Evolutionary conservation across 1,284 basidiomycete species (phyloP).

Genomic region (Cryptococcus sp.): DNA sequence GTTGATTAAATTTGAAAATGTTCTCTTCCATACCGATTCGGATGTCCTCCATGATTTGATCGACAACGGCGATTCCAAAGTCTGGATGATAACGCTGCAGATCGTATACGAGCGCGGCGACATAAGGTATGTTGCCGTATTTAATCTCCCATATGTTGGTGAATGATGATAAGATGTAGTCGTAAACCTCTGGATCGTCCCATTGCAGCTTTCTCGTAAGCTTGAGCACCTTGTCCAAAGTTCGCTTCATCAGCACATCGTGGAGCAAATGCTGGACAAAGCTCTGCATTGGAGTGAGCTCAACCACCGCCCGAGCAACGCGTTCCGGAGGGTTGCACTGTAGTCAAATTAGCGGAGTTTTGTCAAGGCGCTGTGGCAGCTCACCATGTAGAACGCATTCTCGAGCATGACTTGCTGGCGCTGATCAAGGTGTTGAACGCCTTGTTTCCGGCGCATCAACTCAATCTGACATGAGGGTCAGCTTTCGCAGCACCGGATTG

Average conservation of each 20-base stretch:
- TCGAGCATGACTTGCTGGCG: slow-evolving; percentile 86
- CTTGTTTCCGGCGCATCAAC: slow-evolving; percentile 91
- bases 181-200: slow-evolving; percentile 67
- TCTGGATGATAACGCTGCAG: slow-evolving; percentile 87
- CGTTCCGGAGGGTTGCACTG: slow-evolving; percentile 97
- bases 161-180: slow-evolving; percentile 71
- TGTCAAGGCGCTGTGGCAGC: slow-evolving; percentile 25
- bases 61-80: slow-evolving; percentile 84
- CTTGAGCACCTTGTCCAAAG: slow-evolving; percentile 89
- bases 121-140: slow-evolving; percentile 82
- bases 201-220: slow-evolving; percentile 92
- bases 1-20: slow-evolving; percentile 91
- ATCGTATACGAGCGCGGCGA: slow-evolving; percentile 92
- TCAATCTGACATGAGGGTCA: slow-evolving; percentile 66
- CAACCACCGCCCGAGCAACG: slow-evolving; percentile 77
- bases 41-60: slow-evolving; percentile 92
- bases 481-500: no score
- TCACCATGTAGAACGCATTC: slow-evolving; percentile 95
- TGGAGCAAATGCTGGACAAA: slow-evolving; percentile 93
- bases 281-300: slow-evolving; percentile 82
- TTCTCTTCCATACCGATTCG: slow-evolving; percentile 90
- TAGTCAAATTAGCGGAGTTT: neutral
- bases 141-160: slow-evolving; percentile 97
- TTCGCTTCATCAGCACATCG: slow-evolving; percentile 85
- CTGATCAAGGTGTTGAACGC: slow-evolving; percentile 86